Evolutionary conservation across 257 asterid species (phyloP), one percentile per base, ranked within the genome.

Genomic region (Linaria vulgaris): DNA sequence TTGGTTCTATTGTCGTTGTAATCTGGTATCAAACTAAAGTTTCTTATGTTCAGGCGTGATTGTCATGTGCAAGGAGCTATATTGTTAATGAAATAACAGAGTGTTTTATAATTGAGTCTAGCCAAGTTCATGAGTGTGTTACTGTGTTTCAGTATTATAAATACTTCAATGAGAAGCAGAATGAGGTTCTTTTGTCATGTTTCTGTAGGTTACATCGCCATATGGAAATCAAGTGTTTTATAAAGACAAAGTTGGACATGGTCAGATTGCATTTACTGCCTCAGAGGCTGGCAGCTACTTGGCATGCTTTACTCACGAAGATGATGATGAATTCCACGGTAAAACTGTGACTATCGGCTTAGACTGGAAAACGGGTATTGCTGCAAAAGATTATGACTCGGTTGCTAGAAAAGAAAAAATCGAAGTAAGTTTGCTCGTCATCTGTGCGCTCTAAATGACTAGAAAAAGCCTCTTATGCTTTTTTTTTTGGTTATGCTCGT

Each of bases 341-440:
- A 82, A 78, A 67, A 71, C 59, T 56, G 84, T 79, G 56, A 79
- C 85, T 5, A 76, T 92, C 68, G 88, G 95, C 55, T 63, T 92
- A 41, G 97, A 92, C 68, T 89, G 97, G 95, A 86, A 72, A 79
- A 83, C 70, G 6, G 97, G 98, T 46, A 75, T 92, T 58, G 84
- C 88, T 45, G 72, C 95, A 0, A 87, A 89, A 76, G 97, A 89
- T 72, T 92, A 92, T 94, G 91, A 85, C 9, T 74, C 95, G 3
- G 89, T 92, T 70, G 97, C 99, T 20, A 84, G 48, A 80, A 92
- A 92, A 82, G 97, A 92, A 55, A 84, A 89, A 63, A 80, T 92
- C 12, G 85, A 89, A 79, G 99, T 79, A 76, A 65, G 76, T 66
- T 52, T 41, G 19, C 27, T 39, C n/a, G 24, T 39, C 16, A 16